A percentile compares a stretch with the other conserved stretches of the same genome.
Conservation (phyloP, 1,139 yeast genomes). For the Sugiyamaella paludigena region DNA sequence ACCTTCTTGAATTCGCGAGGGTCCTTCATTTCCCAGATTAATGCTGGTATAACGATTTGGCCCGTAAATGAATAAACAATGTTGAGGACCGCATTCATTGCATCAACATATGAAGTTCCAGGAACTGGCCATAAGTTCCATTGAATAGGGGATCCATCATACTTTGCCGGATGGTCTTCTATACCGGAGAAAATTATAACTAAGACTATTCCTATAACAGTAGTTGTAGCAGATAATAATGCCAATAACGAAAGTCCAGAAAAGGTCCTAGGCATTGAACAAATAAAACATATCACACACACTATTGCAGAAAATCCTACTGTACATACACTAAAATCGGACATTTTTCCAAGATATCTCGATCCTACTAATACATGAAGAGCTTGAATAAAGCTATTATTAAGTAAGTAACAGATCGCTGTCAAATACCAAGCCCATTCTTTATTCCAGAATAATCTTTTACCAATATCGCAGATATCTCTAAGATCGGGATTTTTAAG, state of each 20-base stretch:
- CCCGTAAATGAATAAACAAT: conserved; percentile 64
- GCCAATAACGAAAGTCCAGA: conserved; percentile 52
- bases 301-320: conserved; percentile 51
- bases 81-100: conserved; percentile 56
- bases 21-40: conserved; percentile 57
- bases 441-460: conserved; percentile 52
- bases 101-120: conserved; percentile 54
- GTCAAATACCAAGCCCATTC: conserved; percentile 58
- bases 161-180: conserved; percentile 49
- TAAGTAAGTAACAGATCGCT: conserved; percentile 52
- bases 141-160: conserved; percentile 41
- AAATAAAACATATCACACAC: conserved; percentile 47
- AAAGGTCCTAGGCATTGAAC: conserved; percentile 57
- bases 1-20: conserved; percentile 61
- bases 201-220: conserved; percentile 55
- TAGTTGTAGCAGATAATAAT: conserved; percentile 52
- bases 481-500: conserved; percentile 51
- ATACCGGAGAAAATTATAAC: conserved; percentile 55
- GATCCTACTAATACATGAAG: conserved; percentile 60
- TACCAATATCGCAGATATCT: conserved; percentile 60
- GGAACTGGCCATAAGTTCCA: conserved; percentile 50
- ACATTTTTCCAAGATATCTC: conserved; percentile 55
- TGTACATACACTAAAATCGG: conserved; percentile 52
- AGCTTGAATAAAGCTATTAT: conserved; percentile 57
- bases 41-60: conserved; percentile 60